Percentiles rank a stretch among this genome's conserved stretches.
phyloP scores from a whole-genome alignment of 805 yeast species.

The Candida broadrunensis region DNA sequence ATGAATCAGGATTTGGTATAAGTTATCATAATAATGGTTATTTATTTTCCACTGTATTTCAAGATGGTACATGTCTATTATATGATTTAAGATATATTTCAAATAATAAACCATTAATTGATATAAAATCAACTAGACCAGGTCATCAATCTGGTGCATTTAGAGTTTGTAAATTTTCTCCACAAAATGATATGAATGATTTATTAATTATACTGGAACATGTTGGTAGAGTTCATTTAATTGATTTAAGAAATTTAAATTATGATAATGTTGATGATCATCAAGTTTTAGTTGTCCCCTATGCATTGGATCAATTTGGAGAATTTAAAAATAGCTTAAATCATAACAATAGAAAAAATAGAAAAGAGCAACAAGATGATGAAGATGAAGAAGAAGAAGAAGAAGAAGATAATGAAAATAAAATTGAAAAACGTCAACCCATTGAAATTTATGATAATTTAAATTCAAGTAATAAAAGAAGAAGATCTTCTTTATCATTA shows the following conservation, averaged over 20 bases:
- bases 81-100: constrained; percentile 69
- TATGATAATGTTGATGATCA: constrained; percentile 46
- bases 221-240: constrained; percentile 79
- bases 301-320: constrained; percentile 40
- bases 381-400: not conserved
- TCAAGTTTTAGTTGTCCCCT: constrained; percentile 71
- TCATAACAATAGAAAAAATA: not conserved
- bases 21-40: constrained; percentile 74
- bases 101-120: constrained; percentile 44
- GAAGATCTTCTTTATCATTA: not conserved
- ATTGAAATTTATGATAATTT: not conserved
- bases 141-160: constrained; percentile 62
- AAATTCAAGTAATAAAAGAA: not conserved
- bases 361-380: not conserved
- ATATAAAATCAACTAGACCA: constrained; percentile 58
- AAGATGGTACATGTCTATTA: constrained; percentile 75
- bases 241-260: constrained; percentile 69
- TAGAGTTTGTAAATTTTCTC: constrained; percentile 50
- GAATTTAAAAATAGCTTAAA: constrained; percentile 14
- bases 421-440: not conserved
- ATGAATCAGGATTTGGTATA: constrained; percentile 82
- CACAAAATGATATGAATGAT: constrained; percentile 65
- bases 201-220: constrained; percentile 77
- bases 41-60: constrained; percentile 77
- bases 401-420: not conserved